These are phyloP conservation scores for Cryphonectria parasitica DNA, from an alignment of 2,329 filamentous ascomycete species.

Conservation along the genomic window DNA sequence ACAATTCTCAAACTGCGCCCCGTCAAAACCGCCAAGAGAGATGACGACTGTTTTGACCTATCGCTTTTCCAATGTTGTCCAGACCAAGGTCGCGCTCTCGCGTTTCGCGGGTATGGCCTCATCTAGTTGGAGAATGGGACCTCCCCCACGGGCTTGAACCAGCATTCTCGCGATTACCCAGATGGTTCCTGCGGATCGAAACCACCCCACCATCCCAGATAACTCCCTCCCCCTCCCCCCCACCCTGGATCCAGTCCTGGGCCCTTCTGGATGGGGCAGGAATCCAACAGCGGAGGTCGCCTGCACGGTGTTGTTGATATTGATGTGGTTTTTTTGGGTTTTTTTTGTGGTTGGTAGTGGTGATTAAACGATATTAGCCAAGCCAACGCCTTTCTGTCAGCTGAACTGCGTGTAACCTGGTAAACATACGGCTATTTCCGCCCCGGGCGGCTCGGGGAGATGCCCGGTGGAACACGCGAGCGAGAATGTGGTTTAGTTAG, in stretches of 20 bases:
- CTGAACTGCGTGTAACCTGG: neutral
- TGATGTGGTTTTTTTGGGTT: neutral
- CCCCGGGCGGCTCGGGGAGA: neutral
- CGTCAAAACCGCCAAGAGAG: neutral
- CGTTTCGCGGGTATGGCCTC: neutral
- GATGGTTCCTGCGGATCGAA: neutral
- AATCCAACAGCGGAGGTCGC: neutral
- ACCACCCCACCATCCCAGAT: neutral
- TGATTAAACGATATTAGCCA: neutral
- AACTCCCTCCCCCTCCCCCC: neutral
- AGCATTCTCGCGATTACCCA: neutral
- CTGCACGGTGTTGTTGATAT: neutral
- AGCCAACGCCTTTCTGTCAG: neutral
- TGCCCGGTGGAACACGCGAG: neutral
- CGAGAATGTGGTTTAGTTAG: neutral
- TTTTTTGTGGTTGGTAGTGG: neutral
- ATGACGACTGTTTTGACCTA: constrained; percentile 3
- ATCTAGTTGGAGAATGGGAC: neutral
- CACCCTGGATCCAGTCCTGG: neutral
- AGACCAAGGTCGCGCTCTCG: neutral
- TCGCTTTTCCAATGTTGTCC: neutral
- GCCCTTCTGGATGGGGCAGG: neutral
- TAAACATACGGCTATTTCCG: constrained; percentile 12
- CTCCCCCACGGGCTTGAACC: neutral
- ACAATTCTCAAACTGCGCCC: neutral